Base-by-base conservation (phyloP, 352 stramenopile genomes). In the Phytophthora macrochlamydospora region DNA sequence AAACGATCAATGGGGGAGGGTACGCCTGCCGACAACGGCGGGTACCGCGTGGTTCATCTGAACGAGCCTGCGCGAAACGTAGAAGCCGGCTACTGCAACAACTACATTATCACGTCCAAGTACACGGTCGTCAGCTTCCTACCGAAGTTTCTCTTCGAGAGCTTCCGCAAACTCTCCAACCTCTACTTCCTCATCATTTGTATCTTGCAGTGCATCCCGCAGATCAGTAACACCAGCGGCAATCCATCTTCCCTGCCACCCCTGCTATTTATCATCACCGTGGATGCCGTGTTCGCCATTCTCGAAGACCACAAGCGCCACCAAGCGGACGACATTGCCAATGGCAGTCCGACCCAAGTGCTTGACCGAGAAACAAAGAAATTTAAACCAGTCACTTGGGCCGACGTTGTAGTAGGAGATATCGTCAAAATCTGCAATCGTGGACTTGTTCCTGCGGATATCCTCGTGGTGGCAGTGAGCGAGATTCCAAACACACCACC, bases 171-270 rank as follows among this genome's bases (percentile, higher is more conserved):
- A 68, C 79, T 97, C 40, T 93, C 93, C 32, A 98, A 98, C 42
- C 68, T 97, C 45, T 98, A 98, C 76, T 98, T 98, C 67, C 77
- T 98, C 18, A 43, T 95, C 52, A 92, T 98, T 62, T 95, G 87
- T 31, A 91, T 90, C 31, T 70, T 95, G 52, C 89, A 97, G 51
- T 91, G 81, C 42, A 93, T 98, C 63, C 88, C 88, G 28, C 58
- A 82, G 33, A 97, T 98, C 75, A 97, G 87, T 57, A 98, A 98
- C 75, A 98, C 93, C 7, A 80, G 80, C 37, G 85, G 87, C 9
- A 81, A 93, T 35, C 91, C 93, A 7, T 93, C 92, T 2, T 97
- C 92, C 29, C 67, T 97, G n/a, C 79, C 87, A 1, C 89, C 94
- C 24, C 78, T 98, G 24, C 58, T 91, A 28, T 97, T 97, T 43